Evolutionary conservation across 495 filamentous ascomycete genomes (phyloP).

Genomic region (Penicillium cataractarum): DNA sequence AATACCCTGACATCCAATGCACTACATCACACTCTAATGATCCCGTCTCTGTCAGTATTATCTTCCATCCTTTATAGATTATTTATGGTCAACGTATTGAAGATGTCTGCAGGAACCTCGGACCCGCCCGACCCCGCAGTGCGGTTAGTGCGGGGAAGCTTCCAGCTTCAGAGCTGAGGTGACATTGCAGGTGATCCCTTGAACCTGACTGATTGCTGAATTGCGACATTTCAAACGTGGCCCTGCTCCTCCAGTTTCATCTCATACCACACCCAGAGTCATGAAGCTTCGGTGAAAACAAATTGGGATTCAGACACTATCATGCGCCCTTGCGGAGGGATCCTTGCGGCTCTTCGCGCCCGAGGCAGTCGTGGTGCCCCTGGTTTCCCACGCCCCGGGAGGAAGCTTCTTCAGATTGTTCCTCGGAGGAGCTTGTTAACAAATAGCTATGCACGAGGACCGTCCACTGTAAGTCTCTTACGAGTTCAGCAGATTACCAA

Average conservation of each 20-base stretch:
- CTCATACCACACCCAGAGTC: neutral
- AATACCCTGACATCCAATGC: neutral
- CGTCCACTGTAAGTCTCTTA: constrained; percentile 40
- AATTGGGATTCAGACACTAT: constrained; percentile 7
- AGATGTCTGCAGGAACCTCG: constrained; percentile 15
- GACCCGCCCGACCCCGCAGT: constrained; percentile 18
- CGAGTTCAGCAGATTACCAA: neutral
- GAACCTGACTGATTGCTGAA: too few relatives aligned
- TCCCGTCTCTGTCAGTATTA: neutral
- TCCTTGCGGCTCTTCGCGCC: constrained; percentile 13
- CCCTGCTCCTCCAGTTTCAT: neutral
- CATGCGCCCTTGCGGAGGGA: constrained; percentile 23
- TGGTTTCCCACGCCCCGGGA: neutral
- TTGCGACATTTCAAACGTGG: too few relatives aligned
- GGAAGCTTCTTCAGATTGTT: neutral
- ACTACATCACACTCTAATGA: neutral
- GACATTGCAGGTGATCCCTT: too few relatives aligned
- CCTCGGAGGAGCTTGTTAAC: constrained; percentile 43
- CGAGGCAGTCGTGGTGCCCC: neutral
- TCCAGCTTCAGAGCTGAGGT: neutral
- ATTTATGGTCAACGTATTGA: neutral
- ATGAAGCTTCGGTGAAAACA: constrained; percentile 17
- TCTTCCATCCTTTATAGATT: neutral
- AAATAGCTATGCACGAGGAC: constrained; percentile 50
- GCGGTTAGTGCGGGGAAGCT: constrained; percentile 24